Base-by-base conservation (phyloP, 805 yeast species). In the Candida sanyiensis region DNA sequence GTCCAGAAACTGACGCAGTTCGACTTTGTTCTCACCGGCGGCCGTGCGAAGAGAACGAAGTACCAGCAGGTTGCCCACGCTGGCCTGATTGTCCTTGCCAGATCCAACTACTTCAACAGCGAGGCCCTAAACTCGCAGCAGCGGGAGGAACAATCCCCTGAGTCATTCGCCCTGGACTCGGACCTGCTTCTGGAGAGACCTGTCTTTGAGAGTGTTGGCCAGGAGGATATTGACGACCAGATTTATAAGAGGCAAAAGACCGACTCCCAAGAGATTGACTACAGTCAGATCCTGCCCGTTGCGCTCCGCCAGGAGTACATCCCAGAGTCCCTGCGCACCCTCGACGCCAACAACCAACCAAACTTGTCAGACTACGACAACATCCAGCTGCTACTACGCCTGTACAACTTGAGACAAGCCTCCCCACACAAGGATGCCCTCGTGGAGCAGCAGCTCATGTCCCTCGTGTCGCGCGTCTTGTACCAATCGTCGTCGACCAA, bases 311-410 rank as follows among this genome's bases (percentile, higher is more conserved):
- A 72, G 45, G 80, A 75, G n/a, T 68, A 70, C 40, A 81, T 84
- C 37, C 90, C 94, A 3, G 55, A 51, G 8, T 62, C 57, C 1
- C 63, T 84, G 35, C 64, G 62, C 37, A 51, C 50, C 1, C 46
- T 86, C 17, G 94, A 90, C 55, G 94, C 96, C 22, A 90, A 89
- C 54, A 59, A 73, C 22, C 97, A 86, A 56, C 95, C 96, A 6
- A 62, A 69, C 1, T 67, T 90, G 32, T 66, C 77, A 2, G 80
- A 78, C 48, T 61, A 79, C 36, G 97, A 93, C 56, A 69, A 70
- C 42, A 61, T 85, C n/a, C 89, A 86, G 52, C 62, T 93, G 17
- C 61, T 93, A 22, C 65, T 89, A 41, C 72, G 89, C 46, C 64
- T 81, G 35, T 73, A 78, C 35, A 70, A 80, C 2, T 62, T 84